Base-by-base conservation (phyloP, 176 grass and related monocot genomes). In the Rhynchospora tenuis region DNA sequence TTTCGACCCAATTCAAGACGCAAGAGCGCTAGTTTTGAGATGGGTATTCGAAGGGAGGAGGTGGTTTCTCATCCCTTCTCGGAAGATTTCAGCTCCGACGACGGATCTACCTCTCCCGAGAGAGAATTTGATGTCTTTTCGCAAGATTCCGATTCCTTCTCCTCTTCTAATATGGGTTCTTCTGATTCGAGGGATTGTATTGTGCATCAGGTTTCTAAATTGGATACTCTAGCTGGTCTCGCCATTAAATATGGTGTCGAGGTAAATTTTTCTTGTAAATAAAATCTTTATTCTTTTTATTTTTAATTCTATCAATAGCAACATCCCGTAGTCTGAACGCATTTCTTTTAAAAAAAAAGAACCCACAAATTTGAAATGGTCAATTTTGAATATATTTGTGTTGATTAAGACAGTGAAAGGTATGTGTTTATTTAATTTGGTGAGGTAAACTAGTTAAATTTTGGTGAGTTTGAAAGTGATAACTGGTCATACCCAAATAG, bases 171-270 rank as follows among this genome's bases (percentile, higher is more conserved):
- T 55, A 17, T 28, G 3, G 83, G 64, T 85, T 88, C 63, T 87
- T 63, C 83, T 52, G 75, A n/a, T 71, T 58, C 29, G 38, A 50
- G 69, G 0, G 74, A 22, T 59, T 91, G 51, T 91, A 73, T 86
- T 31, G 76, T 84, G 63, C 93, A 96, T 68, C 14, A 75, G 56
- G 91, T 96, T 19, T 93, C 93, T 50, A 84, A 85, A 66, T 90
- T 91, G 89, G 93, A 96, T 82, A 96, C 91, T 28, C 93, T 96
- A 44, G 89, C 89, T 86, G 89, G 91, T 61, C 84, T 93, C 67
- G 89, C 93, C 79, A 96, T 96, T 84, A 93, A 91, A 87, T 93
- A 96, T 59, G 87, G 93, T 73, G 93, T 96, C 69, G 61, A 96
- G 91, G 90, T 94, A 88, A 82, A n/a, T n/a, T 19, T 44, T 29